Evolutionary conservation across 768 basidiomycete species (phyloP).

Genomic region (Russula ochroleuca): DNA sequence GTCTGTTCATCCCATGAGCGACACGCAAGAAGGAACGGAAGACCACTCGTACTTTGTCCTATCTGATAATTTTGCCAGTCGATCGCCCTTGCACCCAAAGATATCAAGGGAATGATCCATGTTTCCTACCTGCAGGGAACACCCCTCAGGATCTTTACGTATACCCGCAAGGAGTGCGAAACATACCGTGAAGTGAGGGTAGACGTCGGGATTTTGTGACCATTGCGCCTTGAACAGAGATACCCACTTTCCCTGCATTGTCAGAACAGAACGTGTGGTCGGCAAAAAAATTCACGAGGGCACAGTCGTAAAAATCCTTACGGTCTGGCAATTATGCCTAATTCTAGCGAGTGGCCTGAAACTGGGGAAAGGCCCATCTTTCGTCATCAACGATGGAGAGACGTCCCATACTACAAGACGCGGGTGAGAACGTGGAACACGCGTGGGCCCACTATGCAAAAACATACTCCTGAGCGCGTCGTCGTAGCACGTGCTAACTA

Average conservation of each 20-base stretch:
- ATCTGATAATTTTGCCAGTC: slow-evolving; percentile 52
- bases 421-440: neutral
- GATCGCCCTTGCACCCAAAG: slow-evolving; percentile 71
- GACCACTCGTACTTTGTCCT: slow-evolving; percentile 50
- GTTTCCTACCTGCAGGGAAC: slow-evolving; percentile 54
- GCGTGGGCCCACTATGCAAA: slow-evolving; percentile 26
- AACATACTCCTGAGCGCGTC: slow-evolving; percentile 63
- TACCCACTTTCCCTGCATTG: slow-evolving; percentile 70
- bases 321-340: slow-evolving; percentile 77
- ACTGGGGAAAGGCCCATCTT: slow-evolving; percentile 48
- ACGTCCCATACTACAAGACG: slow-evolving; percentile 70
- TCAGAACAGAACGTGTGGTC: neutral
- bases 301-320: slow-evolving; percentile 35
- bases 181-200: slow-evolving; percentile 78
- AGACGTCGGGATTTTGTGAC: slow-evolving; percentile 71
- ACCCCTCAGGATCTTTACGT: neutral
- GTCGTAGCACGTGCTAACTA: slow-evolving; percentile 84
- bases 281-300: neutral
- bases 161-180: neutral
- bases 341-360: slow-evolving; percentile 61
- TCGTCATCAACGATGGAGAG: slow-evolving; percentile 46
- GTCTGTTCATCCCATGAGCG: slow-evolving; percentile 39
- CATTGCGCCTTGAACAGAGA: slow-evolving; percentile 75
- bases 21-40: neutral
- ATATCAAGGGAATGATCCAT: slow-evolving; percentile 78